Evolutionary conservation across 2,329 filamentous ascomycete species (phyloP).

Genomic region (Pestalotiopsis sp.): DNA sequence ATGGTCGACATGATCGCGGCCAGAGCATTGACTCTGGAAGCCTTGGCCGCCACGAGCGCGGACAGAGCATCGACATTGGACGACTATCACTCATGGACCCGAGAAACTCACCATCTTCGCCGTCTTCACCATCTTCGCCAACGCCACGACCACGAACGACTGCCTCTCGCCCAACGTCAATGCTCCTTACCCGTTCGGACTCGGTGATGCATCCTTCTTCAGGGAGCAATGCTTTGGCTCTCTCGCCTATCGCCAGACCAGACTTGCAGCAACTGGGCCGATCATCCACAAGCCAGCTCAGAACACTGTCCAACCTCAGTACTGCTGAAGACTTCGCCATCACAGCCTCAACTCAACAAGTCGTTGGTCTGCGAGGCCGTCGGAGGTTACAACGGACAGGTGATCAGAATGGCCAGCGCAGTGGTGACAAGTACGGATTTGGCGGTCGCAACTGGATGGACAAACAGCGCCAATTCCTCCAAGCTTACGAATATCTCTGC

Average conservation of each 20-base stretch:
- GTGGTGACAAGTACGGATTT: constrained; percentile 67
- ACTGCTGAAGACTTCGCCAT: constrained; percentile 81
- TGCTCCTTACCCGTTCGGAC: constrained; percentile 62
- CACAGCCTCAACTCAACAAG: constrained; percentile 77
- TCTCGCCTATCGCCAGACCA: constrained; percentile 60
- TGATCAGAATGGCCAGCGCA: constrained; percentile 49
- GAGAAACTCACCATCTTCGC: constrained; percentile 31
- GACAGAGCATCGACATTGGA: constrained; percentile 38
- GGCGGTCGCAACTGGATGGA: constrained; percentile 97
- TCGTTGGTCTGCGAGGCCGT: constrained; percentile 83
- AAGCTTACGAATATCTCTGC: constrained; percentile 97
- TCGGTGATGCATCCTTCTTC: constrained; percentile 42
- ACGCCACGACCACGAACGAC: constrained; percentile 23
- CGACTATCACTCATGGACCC: constrained; percentile 40
- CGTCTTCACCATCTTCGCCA: constrained; percentile 8
- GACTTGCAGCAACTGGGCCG: constrained; percentile 83
- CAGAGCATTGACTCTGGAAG: constrained; percentile 27
- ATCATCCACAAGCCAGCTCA: constrained; percentile 87
- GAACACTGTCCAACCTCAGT: constrained; percentile 80
- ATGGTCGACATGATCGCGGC: constrained; percentile 8
- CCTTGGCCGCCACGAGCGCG: constrained; percentile 52
- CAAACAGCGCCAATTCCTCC: constrained; percentile 92
- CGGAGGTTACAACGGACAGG: constrained; percentile 77
- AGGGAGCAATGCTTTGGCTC: constrained; percentile 35
- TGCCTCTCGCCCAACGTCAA: constrained; percentile 57